phyloP scores from a whole-genome alignment of 371 early-diverging fungal genomes.

The Circinella umbellata region DNA sequence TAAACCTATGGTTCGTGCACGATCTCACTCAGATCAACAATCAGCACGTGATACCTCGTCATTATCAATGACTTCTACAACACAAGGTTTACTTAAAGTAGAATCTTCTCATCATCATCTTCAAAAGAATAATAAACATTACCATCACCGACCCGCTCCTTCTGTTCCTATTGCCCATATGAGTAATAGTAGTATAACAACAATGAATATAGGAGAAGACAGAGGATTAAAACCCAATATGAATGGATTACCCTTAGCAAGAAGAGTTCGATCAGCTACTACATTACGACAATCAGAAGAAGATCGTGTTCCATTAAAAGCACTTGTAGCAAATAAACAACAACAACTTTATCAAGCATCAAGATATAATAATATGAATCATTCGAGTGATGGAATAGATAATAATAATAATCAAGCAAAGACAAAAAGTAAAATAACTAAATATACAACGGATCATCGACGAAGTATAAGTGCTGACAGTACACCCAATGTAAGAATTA shows the following conservation, averaged over 20 bases:
- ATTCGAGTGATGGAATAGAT: not conserved
- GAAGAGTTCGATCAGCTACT: conserved; percentile 47
- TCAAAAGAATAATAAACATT: conserved; percentile 8
- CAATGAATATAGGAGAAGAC: not conserved
- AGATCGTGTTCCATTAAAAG: conserved; percentile 36
- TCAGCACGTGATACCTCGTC: not conserved
- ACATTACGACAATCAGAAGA: conserved; percentile 39
- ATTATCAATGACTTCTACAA: no score
- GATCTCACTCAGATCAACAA: conserved; percentile 49
- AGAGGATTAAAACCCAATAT: conserved; percentile 8
- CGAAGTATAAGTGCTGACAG: conserved; percentile 51
- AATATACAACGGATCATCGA: conserved; percentile 26
- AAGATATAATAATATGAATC: not conserved
- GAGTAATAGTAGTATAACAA: not conserved
- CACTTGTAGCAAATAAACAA: conserved; percentile 37
- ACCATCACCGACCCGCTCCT: conserved; percentile 14
- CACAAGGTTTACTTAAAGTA: conserved; percentile 5
- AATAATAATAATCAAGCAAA: not conserved
- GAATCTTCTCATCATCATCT: conserved; percentile 11
- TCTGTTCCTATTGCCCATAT: not conserved
- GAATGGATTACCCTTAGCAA: conserved; percentile 28
- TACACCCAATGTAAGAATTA: conserved; percentile 11
- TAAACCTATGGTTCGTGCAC: conserved; percentile 38
- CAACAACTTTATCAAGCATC: conserved; percentile 29
- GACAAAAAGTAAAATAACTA: conserved; percentile 5